Percentiles rank a stretch among this genome's conserved stretches.
phyloP scores from a whole-genome alignment of 768 basidiomycete genomes.

The Hygrophoropsis aurantiaca region DNA sequence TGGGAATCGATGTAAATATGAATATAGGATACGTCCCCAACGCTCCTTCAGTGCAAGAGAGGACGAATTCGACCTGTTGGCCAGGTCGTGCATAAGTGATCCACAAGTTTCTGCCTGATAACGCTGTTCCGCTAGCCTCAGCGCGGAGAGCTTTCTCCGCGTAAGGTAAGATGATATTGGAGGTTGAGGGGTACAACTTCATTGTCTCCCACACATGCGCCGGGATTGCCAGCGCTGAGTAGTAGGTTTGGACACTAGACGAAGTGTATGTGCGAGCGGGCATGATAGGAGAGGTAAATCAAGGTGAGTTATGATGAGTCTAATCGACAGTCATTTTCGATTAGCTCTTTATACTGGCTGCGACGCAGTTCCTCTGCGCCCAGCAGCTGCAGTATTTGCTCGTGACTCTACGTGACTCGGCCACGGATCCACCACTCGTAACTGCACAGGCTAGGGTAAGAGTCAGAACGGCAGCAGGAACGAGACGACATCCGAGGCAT shows the following conservation, averaged over 20 bases:
- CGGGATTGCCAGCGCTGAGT: constrained; percentile 16
- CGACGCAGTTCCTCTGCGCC: no score
- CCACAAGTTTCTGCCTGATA: constrained; percentile 25
- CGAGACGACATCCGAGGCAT: no score
- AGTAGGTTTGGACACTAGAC: constrained; percentile 3
- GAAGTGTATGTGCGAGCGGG: constrained; percentile 1
- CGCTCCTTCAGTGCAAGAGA: constrained; percentile 56
- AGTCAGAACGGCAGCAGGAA: no score
- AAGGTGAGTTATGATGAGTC: background rate
- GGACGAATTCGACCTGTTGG: constrained; percentile 45
- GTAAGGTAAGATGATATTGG: constrained; percentile 43
- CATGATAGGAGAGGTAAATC: constrained; percentile 11
- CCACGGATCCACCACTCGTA: no score
- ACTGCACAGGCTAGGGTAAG: no score
- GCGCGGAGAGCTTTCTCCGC: constrained; percentile 27
- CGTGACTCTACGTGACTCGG: no score
- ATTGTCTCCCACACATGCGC: constrained; percentile 29
- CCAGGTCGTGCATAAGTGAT: constrained; percentile 21
- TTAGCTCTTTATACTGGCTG: no score
- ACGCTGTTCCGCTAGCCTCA: background rate
- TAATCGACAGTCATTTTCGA: constrained; percentile 8
- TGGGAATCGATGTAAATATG: constrained; percentile 49
- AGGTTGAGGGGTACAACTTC: constrained; percentile 26
- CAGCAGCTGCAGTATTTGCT: no score
- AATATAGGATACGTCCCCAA: constrained; percentile 69